phyloP scores from a whole-genome alignment of 345 rosid genomes.

The Noccaea bulbosa region DNA sequence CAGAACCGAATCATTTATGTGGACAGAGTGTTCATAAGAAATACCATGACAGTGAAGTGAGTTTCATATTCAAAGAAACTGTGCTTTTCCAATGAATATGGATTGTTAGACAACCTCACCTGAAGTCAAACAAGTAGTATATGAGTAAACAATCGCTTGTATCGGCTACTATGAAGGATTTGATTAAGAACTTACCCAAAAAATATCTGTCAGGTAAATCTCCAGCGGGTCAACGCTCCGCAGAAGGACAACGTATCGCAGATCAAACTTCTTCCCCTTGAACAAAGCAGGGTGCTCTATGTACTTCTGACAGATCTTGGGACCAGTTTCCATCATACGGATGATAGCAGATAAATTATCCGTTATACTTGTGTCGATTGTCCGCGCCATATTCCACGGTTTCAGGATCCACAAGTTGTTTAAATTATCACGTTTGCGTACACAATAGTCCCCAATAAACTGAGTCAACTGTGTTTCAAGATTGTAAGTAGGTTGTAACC shows the following conservation, averaged over 20 bases:
- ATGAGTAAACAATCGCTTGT: constrained; percentile 1
- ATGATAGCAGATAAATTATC: constrained; percentile 76
- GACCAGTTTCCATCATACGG: constrained; percentile 98
- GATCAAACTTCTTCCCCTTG: constrained; percentile 79
- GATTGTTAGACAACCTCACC: constrained; percentile 90
- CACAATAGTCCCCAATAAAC: constrained; percentile 78
- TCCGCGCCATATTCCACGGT: constrained; percentile 99
- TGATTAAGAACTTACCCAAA: constrained; percentile 66
- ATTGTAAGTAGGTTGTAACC: constrained; percentile 93
- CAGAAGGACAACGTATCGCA: constrained; percentile 78
- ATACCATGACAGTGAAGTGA: constrained; percentile 98
- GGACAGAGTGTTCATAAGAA: constrained; percentile 32
- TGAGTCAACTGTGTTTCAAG: constrained; percentile 77
- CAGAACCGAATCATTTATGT: not conserved
- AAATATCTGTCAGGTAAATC: constrained; percentile 72
- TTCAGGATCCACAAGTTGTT: constrained; percentile 92
- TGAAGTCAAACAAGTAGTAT: constrained; percentile 46
- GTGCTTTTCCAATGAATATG: constrained; percentile 72
- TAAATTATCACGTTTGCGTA: constrained; percentile 60
- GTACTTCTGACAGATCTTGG: constrained; percentile 97
- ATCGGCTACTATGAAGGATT: constrained; percentile 7
- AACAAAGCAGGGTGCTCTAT: constrained; percentile 92
- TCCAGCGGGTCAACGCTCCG: constrained; percentile 80
- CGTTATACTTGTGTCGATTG: constrained; percentile 88
- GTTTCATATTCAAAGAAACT: constrained; percentile 92